Conservation (phyloP, 192 early-diverging fungal species). For the Mortierella antarctica region DNA sequence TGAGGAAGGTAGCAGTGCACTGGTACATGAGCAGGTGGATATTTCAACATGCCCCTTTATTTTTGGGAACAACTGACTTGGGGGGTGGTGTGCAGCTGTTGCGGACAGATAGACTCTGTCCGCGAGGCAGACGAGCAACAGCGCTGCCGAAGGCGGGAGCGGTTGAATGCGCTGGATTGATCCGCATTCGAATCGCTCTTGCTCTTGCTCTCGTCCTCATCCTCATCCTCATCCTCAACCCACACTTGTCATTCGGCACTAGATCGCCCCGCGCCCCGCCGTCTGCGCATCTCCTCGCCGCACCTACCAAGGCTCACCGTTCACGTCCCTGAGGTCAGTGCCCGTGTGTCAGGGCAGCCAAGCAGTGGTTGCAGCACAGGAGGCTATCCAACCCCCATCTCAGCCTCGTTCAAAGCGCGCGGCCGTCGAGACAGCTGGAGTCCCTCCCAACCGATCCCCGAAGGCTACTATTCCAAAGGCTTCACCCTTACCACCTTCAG, state of each 20-base stretch:
- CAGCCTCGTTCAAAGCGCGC: background rate
- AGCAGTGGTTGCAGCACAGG: background rate
- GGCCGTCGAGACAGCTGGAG: conserved; percentile 39
- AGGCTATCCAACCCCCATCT: background rate
- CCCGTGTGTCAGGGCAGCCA: background rate
- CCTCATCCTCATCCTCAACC: background rate
- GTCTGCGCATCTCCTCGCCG: conserved; percentile 20
- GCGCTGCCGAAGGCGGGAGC: background rate
- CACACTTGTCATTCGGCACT: background rate
- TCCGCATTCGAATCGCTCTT: too few relatives aligned
- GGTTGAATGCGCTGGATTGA: too few relatives aligned
- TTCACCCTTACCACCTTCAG: conserved; percentile 43
- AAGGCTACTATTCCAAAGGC: conserved; percentile 48
- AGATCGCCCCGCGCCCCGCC: background rate
- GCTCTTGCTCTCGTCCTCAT: too few relatives aligned
- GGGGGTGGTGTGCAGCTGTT: background rate
- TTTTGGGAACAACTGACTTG: conserved; percentile 42
- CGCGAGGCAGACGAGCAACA: background rate
- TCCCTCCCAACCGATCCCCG: conserved; percentile 43
- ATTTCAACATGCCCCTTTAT: conserved; percentile 19
- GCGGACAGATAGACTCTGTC: background rate
- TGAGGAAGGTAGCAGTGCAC: too few relatives aligned
- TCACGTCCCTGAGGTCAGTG: conserved; percentile 19
- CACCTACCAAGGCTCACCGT: conserved; percentile 25
- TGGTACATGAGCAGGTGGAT: too few relatives aligned